Percentiles rank a stretch among this genome's conserved stretches.
These are phyloP conservation scores for Leccinum pellstonianum DNA, from an alignment of 768 basidiomycete genomes.

Conservation along the genomic window DNA sequence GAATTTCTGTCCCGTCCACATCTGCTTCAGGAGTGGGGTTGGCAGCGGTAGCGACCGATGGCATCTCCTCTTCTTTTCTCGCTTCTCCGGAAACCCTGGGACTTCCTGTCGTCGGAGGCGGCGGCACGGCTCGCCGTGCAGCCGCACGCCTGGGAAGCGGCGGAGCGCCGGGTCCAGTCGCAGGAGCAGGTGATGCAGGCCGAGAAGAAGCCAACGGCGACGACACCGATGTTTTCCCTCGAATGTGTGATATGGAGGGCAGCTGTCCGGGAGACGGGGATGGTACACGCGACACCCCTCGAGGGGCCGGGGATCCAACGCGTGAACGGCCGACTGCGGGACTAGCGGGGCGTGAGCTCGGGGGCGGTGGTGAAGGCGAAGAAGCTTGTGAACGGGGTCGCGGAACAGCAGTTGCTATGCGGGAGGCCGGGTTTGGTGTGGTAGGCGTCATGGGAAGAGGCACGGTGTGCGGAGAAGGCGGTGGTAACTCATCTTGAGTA, in stretches of 20 bases:
- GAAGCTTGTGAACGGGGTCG: slow-evolving; percentile 36
- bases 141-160: slow-evolving; percentile 69
- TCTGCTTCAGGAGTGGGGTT: neutral
- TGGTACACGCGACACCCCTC: slow-evolving; percentile 4
- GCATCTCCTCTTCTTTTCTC: slow-evolving; percentile 6
- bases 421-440: slow-evolving; percentile 26
- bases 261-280: slow-evolving; percentile 15
- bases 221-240: slow-evolving; percentile 17
- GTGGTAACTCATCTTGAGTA: slow-evolving; percentile 6
- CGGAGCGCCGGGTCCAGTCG: slow-evolving; percentile 35
- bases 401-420: slow-evolving; percentile 19
- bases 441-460: slow-evolving; percentile 29
- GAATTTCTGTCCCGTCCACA: neutral
- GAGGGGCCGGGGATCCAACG: slow-evolving; percentile 24
- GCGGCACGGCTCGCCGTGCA: slow-evolving; percentile 40
- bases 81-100: neutral
- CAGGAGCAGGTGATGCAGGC: slow-evolving; percentile 35
- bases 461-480: slow-evolving; percentile 21
- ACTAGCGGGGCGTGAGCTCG: slow-evolving; percentile 31
- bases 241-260: slow-evolving; percentile 5
- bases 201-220: slow-evolving; percentile 38
- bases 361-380: slow-evolving; percentile 30
- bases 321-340: slow-evolving; percentile 26
- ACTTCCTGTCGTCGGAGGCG: slow-evolving; percentile 17
- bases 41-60: neutral